These are phyloP conservation scores for Yamadazyma sp. DNA, from an alignment of 805 yeast species.

Conservation along the genomic window DNA sequence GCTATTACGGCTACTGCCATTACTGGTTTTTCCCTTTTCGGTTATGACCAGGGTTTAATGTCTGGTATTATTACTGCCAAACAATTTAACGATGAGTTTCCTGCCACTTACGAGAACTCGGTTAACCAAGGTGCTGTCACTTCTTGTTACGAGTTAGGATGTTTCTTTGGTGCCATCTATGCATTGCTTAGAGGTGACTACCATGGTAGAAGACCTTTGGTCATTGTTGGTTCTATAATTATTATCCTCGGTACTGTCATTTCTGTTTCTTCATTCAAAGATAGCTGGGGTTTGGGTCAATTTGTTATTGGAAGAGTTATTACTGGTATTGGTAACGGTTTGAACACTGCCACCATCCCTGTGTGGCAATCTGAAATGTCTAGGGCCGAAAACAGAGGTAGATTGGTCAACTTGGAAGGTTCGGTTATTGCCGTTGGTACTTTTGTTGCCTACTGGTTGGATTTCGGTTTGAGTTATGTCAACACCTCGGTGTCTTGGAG, in stretches of 20 bases:
- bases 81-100: slow-evolving; percentile 39
- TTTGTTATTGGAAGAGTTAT: slow-evolving; percentile 60
- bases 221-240: slow-evolving; percentile 37
- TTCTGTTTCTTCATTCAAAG: slow-evolving; percentile 36
- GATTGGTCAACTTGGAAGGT: slow-evolving; percentile 43
- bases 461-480: slow-evolving; percentile 66
- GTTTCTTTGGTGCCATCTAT: slow-evolving; percentile 46
- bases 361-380: slow-evolving; percentile 50
- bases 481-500: slow-evolving; percentile 43
- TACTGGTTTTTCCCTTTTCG: slow-evolving; percentile 33
- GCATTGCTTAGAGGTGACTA: slow-evolving; percentile 41
- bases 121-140: slow-evolving; percentile 68
- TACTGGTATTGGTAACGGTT: slow-evolving; percentile 45
- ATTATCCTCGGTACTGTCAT: slow-evolving; percentile 43
- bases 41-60: slow-evolving; percentile 45
- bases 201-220: slow-evolving; percentile 43
- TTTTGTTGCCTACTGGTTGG: slow-evolving; percentile 66
- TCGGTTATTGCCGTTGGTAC: slow-evolving; percentile 67
- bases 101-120: slow-evolving; percentile 37
- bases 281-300: slow-evolving; percentile 61
- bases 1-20: slow-evolving; percentile 28
- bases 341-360: slow-evolving; percentile 45
- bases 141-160: slow-evolving; percentile 64
- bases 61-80: slow-evolving; percentile 43
- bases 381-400: slow-evolving; percentile 42